Evolutionary conservation across 192 early-diverging fungal genomes (phyloP).

Genomic region (Backusella australiensis): DNA sequence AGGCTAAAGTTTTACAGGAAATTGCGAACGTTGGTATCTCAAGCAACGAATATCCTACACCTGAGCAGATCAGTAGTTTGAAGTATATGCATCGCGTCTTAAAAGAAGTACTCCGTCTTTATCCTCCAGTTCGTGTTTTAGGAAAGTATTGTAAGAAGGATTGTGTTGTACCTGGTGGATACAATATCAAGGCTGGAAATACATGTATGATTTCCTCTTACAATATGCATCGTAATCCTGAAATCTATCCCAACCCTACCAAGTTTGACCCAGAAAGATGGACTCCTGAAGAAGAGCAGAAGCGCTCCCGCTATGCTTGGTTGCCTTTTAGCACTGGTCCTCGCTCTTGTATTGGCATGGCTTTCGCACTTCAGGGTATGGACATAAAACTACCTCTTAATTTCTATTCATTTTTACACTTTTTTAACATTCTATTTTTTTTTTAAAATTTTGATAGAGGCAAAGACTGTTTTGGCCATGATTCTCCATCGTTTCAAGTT

Average conservation of each 20-base stretch:
- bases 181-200: constrained; percentile 29
- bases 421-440: constrained; percentile 49
- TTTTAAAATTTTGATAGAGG: constrained; percentile 41
- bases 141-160: constrained; percentile 41
- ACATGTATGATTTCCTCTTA: constrained; percentile 25
- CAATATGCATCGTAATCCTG: constrained; percentile 45
- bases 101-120: constrained; percentile 57
- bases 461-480: constrained; percentile 51
- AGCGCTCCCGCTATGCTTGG: constrained; percentile 49
- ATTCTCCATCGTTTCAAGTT: constrained; percentile 47
- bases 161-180: constrained; percentile 44
- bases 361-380: constrained; percentile 45
- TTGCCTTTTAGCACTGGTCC: constrained; percentile 51
- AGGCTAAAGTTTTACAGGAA: constrained; percentile 44
- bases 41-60: constrained; percentile 21
- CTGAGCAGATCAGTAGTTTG: constrained; percentile 38
- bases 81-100: constrained; percentile 50
- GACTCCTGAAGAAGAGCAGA: constrained; percentile 47
- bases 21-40: constrained; percentile 44
- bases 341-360: constrained; percentile 57
- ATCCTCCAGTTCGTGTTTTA: constrained; percentile 49
- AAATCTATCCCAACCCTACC: constrained; percentile 41
- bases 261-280: constrained; percentile 56
- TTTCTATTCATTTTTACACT: background rate
- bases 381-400: background rate